phyloP scores from a whole-genome alignment of 2,329 filamentous ascomycete genomes.

The Lachnellula hyalina region DNA sequence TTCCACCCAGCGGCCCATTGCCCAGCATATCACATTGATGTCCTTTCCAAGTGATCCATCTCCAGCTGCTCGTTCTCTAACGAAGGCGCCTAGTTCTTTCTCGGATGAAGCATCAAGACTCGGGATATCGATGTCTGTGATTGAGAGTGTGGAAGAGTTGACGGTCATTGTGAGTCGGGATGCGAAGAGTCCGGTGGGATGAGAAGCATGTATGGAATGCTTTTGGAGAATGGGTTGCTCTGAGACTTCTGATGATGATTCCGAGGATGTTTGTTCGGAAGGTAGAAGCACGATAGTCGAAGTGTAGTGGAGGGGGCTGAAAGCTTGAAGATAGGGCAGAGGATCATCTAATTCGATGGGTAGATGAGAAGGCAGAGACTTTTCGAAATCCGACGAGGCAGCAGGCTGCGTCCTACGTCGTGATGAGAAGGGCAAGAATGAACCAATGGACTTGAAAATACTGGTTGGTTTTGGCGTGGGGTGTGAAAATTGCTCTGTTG shows the following conservation, averaged over 20 bases:
- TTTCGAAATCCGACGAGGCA: constrained; percentile 32
- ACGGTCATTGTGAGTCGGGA: constrained; percentile 55
- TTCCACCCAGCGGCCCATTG: constrained; percentile 63
- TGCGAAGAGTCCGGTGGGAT: constrained; percentile 48
- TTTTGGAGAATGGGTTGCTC: constrained; percentile 39
- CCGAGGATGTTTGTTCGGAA: constrained; percentile 18
- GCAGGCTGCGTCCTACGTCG: constrained; percentile 22
- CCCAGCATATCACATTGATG: constrained; percentile 57
- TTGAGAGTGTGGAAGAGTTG: constrained; percentile 44
- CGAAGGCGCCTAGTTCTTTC: constrained; percentile 51
- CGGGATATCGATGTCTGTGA: constrained; percentile 49
- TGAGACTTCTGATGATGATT: constrained; percentile 15
- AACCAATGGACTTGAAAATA: constrained; percentile 26
- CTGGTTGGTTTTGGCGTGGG: constrained; percentile 18
- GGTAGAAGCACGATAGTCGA: constrained; percentile 48
- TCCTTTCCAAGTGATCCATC: constrained; percentile 49
- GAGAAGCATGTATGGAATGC: constrained; percentile 49
- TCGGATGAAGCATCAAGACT: constrained; percentile 53
- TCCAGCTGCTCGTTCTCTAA: constrained; percentile 31
- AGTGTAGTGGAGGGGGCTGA: constrained; percentile 61
- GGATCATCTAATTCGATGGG: constrained; percentile 59
- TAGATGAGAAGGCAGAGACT: constrained; percentile 54
- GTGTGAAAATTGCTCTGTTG: constrained; percentile 16
- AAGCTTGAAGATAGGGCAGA: constrained; percentile 63
- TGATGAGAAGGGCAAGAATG: constrained; percentile 30